Evolutionary conservation across 306 rosid genomes (phyloP), one percentile per base, ranked within the genome.

Genomic region (Pyrus bretschneideri): DNA sequence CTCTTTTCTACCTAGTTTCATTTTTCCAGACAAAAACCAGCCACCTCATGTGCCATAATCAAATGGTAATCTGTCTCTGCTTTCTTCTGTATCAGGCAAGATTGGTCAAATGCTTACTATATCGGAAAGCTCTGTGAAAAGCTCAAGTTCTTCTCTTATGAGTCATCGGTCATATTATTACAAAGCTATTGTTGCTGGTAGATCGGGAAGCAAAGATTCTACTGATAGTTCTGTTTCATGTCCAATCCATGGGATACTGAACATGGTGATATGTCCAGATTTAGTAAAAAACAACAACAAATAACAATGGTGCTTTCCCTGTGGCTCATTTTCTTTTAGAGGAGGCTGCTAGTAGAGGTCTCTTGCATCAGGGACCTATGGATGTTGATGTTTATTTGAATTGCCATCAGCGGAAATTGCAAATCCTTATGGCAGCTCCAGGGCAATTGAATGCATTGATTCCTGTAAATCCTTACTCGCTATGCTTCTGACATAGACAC

Each of bases 91-190:
- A 57, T 33, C 93, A 94, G 98, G 91, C 89, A 89, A 79, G 97
- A 94, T 69, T 94, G 98, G 98, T 89, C 93, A 70, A 90, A 94
- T 79, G 92, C 93, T 54, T 94, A 92, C 89, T 90, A 92, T 89
- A 80, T 94, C 85, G 97, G 97, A 72, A 94, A 92, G 83, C 97
- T 94, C 75, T 83, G 96, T 19, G 95, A 94, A 82, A 94, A 94
- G 86, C 96, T 94, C 82, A 92, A 90, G 70, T 89, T 84, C 80
- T 86, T 38, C 10, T 7, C 93, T 29, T 86, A 76, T 67, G 93
- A 92, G 77, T 77, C 81, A 71, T 89, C 93, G 18, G 75, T 90
- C 98, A 69, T 92, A 92, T 86, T 94, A 94, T 81, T 74, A 83
- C 29, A 81, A 89, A 81, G 95, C 96, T 83, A 92, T 90, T 84